phyloP scores from a whole-genome alignment of 345 rosid species.

The Pelargonium nanum region DNA sequence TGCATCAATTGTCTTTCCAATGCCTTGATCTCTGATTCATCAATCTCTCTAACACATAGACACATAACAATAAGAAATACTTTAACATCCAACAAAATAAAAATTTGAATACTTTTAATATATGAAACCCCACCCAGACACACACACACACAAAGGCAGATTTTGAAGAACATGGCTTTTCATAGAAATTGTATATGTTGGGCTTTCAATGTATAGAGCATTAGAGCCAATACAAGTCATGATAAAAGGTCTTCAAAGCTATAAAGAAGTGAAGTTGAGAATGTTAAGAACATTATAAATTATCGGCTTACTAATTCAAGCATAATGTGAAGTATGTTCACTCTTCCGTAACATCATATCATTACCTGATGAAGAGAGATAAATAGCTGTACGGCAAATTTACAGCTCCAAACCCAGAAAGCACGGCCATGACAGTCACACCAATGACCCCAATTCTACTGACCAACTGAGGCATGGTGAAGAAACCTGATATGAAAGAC shows the following conservation, averaged over 20 bases:
- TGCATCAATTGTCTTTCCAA: conserved; percentile 93
- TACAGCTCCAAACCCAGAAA: conserved; percentile 97
- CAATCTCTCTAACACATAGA: conserved; percentile 60
- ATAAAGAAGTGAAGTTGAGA: neutral
- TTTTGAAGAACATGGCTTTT: no score
- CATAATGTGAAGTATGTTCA: neutral
- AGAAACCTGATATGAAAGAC: conserved; percentile 57
- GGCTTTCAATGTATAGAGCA: neutral
- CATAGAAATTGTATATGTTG: neutral
- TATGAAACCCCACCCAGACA: neutral
- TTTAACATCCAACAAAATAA: conserved; percentile 5
- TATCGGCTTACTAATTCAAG: neutral
- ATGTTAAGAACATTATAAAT: neutral
- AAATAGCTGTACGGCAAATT: conserved; percentile 95
- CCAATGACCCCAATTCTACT: conserved; percentile 98
- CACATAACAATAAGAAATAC: conserved; percentile 7
- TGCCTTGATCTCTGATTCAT: conserved; percentile 77
- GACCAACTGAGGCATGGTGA: conserved; percentile 86
- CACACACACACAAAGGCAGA: no score
- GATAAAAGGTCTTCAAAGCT: neutral
- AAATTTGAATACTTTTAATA: neutral
- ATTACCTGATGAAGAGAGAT: conserved; percentile 89
- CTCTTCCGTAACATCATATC: neutral
- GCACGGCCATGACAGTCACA: conserved; percentile 92
- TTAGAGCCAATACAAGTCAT: no score